These are phyloP conservation scores for Perkinsus olseni DNA, from an alignment of 169 alveolate genomes.

Conservation along the genomic window DNA sequence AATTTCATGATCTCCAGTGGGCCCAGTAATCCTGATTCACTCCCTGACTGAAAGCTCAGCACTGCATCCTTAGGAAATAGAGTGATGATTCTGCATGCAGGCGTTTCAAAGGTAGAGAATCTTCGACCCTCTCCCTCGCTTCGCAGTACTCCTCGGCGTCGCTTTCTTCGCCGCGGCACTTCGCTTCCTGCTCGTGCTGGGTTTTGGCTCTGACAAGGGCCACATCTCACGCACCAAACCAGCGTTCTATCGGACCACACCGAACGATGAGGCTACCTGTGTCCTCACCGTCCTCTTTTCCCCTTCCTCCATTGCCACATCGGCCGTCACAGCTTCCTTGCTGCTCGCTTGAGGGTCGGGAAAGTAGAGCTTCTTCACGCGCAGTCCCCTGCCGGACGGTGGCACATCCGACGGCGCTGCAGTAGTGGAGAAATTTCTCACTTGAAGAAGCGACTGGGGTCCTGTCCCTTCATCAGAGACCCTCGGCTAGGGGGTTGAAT, in stretches of 20 bases:
- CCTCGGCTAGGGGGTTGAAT: background rate
- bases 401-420: background rate
- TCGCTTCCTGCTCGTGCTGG: background rate
- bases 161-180: background rate
- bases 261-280: background rate
- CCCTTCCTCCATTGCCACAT: background rate
- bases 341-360: background rate
- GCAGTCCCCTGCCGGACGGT: background rate
- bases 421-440: too few relatives aligned
- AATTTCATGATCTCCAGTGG: too few relatives aligned
- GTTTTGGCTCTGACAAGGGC: background rate
- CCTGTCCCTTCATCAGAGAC: background rate
- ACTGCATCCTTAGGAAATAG: background rate
- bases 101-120: background rate
- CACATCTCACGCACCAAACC: background rate
- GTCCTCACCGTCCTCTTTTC: background rate
- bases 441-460: background rate
- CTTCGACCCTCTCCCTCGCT: background rate
- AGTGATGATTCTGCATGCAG: background rate
- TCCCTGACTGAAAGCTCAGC: background rate
- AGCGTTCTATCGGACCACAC: background rate
- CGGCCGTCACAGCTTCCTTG: background rate
- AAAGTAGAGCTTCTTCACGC: background rate
- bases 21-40: background rate
- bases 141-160: background rate